A percentile compares a stretch with the other conserved stretches of the same genome.
Evolutionary conservation across 1,139 yeast genomes (phyloP).

Genomic region (Candida sojae): DNA sequence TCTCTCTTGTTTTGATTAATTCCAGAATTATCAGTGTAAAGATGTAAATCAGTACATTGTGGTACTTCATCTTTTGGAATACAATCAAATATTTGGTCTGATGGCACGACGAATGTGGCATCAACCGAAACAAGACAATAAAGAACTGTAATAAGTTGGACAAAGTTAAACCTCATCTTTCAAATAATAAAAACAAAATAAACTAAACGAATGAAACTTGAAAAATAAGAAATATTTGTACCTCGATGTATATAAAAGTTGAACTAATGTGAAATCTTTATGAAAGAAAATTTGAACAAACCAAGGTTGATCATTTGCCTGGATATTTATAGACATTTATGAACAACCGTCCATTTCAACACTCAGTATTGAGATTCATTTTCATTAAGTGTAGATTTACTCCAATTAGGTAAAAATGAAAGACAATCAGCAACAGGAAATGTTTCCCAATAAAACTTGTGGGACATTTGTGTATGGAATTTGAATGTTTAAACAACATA

Average conservation of each 20-base stretch:
- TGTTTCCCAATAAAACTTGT: no score
- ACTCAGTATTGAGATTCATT: no score
- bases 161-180: slow-evolving; percentile 8
- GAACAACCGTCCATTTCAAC: no score
- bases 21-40: background rate
- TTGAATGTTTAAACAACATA: background rate
- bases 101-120: slow-evolving; percentile 8
- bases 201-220: slow-evolving; percentile 3
- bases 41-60: slow-evolving; percentile 3
- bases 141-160: slow-evolving; percentile 11
- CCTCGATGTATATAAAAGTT: background rate
- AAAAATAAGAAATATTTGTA: background rate
- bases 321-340: background rate
- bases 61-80: slow-evolving; percentile 6
- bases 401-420: no score
- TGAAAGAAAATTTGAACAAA: background rate
- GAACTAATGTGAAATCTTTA: background rate
- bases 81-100: slow-evolving; percentile 1
- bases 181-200: background rate
- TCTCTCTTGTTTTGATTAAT: slow-evolving; percentile 1
- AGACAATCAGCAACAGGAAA: background rate
- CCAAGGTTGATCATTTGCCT: background rate
- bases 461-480: background rate
- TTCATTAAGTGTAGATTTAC: no score
- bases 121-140: slow-evolving; percentile 8